phyloP scores from a whole-genome alignment of 2,329 filamentous ascomycete species.

The Fusarium keratoplasticum region DNA sequence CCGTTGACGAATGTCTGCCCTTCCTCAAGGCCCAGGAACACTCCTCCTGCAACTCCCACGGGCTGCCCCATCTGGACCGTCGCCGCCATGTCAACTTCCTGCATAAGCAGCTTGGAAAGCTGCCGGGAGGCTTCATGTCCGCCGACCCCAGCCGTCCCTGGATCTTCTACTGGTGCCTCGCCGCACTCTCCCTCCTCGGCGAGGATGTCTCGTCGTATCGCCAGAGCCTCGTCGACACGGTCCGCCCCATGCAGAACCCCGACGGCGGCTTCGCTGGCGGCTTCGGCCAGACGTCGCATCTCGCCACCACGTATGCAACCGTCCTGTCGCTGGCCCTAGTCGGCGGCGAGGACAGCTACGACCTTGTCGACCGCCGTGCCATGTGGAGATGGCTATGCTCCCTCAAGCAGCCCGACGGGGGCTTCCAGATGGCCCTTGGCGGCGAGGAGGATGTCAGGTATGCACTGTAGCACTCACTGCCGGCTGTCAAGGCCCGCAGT shows the following conservation, averaged over 20 bases:
- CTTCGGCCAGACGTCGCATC: constrained; percentile 89
- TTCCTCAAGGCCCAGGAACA: constrained; percentile 70
- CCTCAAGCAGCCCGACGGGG: constrained; percentile 88
- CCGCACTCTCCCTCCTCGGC: constrained; percentile 79
- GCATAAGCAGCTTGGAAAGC: constrained; percentile 65
- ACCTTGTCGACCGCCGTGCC: constrained; percentile 80
- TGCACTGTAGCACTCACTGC: constrained; percentile 44
- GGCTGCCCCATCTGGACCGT: constrained; percentile 80
- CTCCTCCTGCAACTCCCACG: constrained; percentile 73
- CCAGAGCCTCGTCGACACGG: constrained; percentile 77
- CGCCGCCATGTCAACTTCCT: constrained; percentile 72
- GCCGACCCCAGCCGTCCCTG: constrained; percentile 92
- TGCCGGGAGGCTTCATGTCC: constrained; percentile 77
- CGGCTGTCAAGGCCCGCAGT: constrained; percentile 29
- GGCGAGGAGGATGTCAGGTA: constrained; percentile 94
- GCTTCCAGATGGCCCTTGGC: constrained; percentile 87
- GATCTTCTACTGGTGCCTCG: constrained; percentile 93
- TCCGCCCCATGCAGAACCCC: constrained; percentile 83
- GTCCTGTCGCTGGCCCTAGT: constrained; percentile 83
- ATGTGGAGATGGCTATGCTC: constrained; percentile 93
- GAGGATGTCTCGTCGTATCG: constrained; percentile 78
- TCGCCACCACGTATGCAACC: constrained; percentile 89
- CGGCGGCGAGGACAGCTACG: constrained; percentile 78
- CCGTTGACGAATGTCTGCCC: constrained; percentile 75
- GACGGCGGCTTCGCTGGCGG: constrained; percentile 92